Percentiles rank a stretch among this genome's conserved stretches.
phyloP scores from a whole-genome alignment of 768 basidiomycete genomes.

The Xerocomellus dryophilus region DNA sequence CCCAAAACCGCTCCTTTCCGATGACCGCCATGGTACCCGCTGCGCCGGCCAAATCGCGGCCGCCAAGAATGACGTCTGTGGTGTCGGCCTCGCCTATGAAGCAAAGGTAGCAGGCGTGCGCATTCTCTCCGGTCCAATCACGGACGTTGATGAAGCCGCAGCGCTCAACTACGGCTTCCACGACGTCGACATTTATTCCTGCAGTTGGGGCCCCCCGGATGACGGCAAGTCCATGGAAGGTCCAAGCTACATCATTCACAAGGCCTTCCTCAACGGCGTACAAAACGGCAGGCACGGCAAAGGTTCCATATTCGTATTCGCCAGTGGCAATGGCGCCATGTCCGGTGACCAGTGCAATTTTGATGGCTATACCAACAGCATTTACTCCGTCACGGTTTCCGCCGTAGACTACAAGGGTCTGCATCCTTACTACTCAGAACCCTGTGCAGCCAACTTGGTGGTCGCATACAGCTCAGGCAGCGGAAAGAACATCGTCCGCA shows the following conservation, averaged over 20 bases:
- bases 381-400: conserved; percentile 95
- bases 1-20: conserved; percentile 81
- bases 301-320: conserved; percentile 94
- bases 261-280: conserved; percentile 91
- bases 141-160: conserved; percentile 93
- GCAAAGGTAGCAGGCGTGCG: conserved; percentile 92
- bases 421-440: conserved; percentile 95
- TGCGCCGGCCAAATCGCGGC: conserved; percentile 98
- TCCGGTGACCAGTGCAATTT: conserved; percentile 98
- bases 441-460: conserved; percentile 96
- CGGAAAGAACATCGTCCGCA: conserved; percentile 86
- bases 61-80: conserved; percentile 88
- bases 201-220: conserved; percentile 98
- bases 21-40: conserved; percentile 96
- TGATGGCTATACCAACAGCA: conserved; percentile 97
- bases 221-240: conserved; percentile 94
- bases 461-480: conserved; percentile 95
- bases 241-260: conserved; percentile 85
- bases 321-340: conserved; percentile 92
- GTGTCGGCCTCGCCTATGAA: conserved; percentile 89
- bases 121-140: conserved; percentile 91
- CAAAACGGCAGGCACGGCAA: conserved; percentile 86
- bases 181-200: conserved; percentile 86
- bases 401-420: conserved; percentile 90
- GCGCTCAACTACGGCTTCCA: conserved; percentile 94